These are phyloP conservation scores for Alternaria sp. DNA, from an alignment of 2,329 filamentous ascomycete genomes.

Conservation along the genomic window DNA sequence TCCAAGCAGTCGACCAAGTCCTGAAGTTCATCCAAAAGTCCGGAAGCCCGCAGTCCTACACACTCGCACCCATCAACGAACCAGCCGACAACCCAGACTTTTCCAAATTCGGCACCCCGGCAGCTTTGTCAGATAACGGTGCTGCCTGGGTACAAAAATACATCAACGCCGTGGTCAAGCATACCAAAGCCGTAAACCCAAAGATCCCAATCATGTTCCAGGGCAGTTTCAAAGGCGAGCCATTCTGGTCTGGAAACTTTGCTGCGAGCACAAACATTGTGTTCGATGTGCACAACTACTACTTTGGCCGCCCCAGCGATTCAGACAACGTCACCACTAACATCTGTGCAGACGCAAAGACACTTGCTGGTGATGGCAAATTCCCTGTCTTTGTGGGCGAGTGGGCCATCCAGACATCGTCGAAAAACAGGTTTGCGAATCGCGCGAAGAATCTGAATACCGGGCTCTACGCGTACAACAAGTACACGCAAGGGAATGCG, in stretches of 20 bases:
- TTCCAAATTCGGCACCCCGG: slow-evolving; percentile 42
- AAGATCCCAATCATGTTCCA: slow-evolving; percentile 31
- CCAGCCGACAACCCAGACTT: slow-evolving; percentile 45
- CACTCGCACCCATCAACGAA: slow-evolving; percentile 52
- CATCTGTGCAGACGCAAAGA: background rate
- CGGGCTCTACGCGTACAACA: background rate
- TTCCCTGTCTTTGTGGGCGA: background rate
- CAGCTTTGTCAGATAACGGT: slow-evolving; percentile 40
- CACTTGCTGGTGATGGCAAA: too few relatives aligned
- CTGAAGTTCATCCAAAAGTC: slow-evolving; percentile 44
- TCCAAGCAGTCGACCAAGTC: slow-evolving; percentile 42
- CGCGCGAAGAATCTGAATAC: background rate
- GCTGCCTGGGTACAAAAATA: slow-evolving; percentile 47
- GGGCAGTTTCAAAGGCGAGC: slow-evolving; percentile 27
- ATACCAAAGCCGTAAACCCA: slow-evolving; percentile 25
- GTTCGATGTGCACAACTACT: slow-evolving; percentile 38
- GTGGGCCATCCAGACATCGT: background rate
- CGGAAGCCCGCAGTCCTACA: slow-evolving; percentile 43
- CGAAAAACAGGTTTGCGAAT: background rate
- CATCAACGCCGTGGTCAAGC: slow-evolving; percentile 29
- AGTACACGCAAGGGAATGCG: background rate
- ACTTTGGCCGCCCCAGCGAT: slow-evolving; percentile 26
- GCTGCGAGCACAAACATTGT: slow-evolving; percentile 29
- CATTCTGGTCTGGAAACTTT: slow-evolving; percentile 27
- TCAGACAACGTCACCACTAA: slow-evolving; percentile 14